Evolutionary conservation across 2,329 filamentous ascomycete species (phyloP).

Genomic region (Didymosphaeria variabile): DNA sequence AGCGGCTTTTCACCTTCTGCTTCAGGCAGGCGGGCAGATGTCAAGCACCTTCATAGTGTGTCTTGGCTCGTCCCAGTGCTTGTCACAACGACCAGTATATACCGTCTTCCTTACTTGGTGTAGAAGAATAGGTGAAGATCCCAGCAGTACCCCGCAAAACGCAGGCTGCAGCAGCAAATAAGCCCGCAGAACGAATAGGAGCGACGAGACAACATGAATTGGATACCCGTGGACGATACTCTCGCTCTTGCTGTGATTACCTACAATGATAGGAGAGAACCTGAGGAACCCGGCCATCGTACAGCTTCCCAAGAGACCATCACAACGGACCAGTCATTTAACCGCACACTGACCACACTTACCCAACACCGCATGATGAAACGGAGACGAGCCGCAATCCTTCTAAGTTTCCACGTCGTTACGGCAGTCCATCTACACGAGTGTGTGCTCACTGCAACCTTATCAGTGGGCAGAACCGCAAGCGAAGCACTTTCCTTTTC

Average conservation of each 20-base stretch:
- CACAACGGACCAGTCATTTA: background rate
- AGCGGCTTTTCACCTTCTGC: constrained; percentile 3
- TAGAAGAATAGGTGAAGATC: constrained; percentile 9
- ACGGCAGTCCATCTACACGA: background rate
- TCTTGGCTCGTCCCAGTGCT: constrained; percentile 5
- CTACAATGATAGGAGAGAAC: background rate
- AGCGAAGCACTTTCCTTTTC: constrained; percentile 9
- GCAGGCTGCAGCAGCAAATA: background rate
- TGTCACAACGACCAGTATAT: background rate
- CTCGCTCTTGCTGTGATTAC: background rate
- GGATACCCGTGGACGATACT: background rate
- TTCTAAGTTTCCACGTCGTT: background rate
- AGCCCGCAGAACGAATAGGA: background rate
- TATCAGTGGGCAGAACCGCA: background rate
- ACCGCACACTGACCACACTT: background rate
- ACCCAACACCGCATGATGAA: background rate
- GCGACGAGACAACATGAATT: background rate
- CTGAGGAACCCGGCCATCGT: background rate
- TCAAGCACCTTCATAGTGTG: constrained; percentile 1
- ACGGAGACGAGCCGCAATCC: background rate
- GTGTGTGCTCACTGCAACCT: background rate
- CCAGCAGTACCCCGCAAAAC: constrained; percentile 10
- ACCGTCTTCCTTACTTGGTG: background rate
- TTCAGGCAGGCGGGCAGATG: constrained; percentile 3
- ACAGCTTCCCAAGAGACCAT: background rate